These are phyloP conservation scores for Coemansia sp. DNA, from an alignment of 192 early-diverging fungal species.

Conservation along the genomic window DNA sequence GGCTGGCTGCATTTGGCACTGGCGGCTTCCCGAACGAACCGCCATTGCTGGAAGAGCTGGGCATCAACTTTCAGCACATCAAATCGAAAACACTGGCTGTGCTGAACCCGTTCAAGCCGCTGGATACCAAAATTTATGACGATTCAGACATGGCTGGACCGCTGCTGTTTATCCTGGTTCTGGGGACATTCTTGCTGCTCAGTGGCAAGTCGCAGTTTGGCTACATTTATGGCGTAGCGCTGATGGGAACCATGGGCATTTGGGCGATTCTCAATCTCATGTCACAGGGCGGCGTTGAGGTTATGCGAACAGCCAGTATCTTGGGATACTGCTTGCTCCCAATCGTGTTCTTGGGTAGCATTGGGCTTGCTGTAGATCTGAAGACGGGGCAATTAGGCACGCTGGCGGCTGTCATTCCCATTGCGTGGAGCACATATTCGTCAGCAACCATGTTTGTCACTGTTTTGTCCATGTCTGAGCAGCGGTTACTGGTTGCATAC, in stretches of 20 bases:
- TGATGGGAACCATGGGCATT: conserved; percentile 82
- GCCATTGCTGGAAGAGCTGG: conserved; percentile 93
- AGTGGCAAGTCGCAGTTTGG: conserved; percentile 95
- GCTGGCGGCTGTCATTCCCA: conserved; percentile 65
- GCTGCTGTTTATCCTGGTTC: conserved; percentile 83
- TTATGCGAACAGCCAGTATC: conserved; percentile 86
- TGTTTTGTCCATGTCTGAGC: conserved; percentile 86
- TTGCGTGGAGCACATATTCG: conserved; percentile 94
- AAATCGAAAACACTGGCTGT: conserved; percentile 81
- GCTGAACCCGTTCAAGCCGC: conserved; percentile 76
- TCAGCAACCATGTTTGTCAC: conserved; percentile 94
- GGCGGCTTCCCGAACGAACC: conserved; percentile 92
- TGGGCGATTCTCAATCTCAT: conserved; percentile 93
- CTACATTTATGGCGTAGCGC: conserved; percentile 94
- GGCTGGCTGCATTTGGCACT: conserved; percentile 79
- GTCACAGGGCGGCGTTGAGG: conserved; percentile 84
- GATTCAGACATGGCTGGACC: conserved; percentile 97
- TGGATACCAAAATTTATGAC: conserved; percentile 85
- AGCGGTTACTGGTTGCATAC: conserved; percentile 92
- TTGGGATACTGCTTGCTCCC: conserved; percentile 97
- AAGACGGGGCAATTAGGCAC: conserved; percentile 64
- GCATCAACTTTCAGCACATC: conserved; percentile 93
- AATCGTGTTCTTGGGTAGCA: conserved; percentile 83
- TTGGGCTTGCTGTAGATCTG: conserved; percentile 69
- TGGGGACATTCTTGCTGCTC: conserved; percentile 88